A percentile compares a stretch with the other conserved stretches of the same genome.
Conservation (phyloP, 371 early-diverging fungal genomes). For the Haplosporangium sp. region DNA sequence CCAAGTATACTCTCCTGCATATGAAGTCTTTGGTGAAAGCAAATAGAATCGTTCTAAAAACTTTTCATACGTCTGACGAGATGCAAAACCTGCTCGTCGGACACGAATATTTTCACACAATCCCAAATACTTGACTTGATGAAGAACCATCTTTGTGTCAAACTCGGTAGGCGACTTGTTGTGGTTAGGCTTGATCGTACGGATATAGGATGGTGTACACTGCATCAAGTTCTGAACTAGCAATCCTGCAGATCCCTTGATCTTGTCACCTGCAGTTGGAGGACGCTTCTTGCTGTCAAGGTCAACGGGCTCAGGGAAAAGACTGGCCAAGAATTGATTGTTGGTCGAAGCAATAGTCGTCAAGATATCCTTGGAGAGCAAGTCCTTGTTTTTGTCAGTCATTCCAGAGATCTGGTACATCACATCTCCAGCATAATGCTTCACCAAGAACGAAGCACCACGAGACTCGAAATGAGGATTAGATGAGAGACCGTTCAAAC, state of each 20-base stretch:
- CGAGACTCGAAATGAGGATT: slow-evolving; percentile 87
- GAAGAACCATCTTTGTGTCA: slow-evolving; percentile 91
- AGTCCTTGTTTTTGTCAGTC: slow-evolving; percentile 99
- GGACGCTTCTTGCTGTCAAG: slow-evolving; percentile 90
- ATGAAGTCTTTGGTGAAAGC: slow-evolving; percentile 83
- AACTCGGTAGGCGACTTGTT: slow-evolving; percentile 91
- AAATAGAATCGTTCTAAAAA: slow-evolving; percentile 88
- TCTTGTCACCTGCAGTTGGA: slow-evolving; percentile 86
- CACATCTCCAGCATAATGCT: slow-evolving; percentile 98
- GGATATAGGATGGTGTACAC: slow-evolving; percentile 97
- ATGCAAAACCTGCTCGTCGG: slow-evolving; percentile 96
- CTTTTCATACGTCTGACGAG: slow-evolving; percentile 91
- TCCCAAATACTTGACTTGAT: slow-evolving; percentile 97
- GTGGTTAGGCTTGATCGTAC: slow-evolving; percentile 99
- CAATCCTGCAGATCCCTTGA: slow-evolving; percentile 72
- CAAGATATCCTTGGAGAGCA: slow-evolving; percentile 90
- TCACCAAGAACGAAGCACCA: slow-evolving; percentile 83
- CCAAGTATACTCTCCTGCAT: slow-evolving; percentile 92
- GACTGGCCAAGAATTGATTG: slow-evolving; percentile 71
- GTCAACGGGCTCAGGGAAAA: slow-evolving; percentile 93
- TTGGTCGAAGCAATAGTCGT: slow-evolving; percentile 80
- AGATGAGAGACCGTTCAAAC: slow-evolving; percentile 73
- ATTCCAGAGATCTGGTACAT: slow-evolving; percentile 95
- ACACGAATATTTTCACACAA: slow-evolving; percentile 98
- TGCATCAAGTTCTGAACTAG: slow-evolving; percentile 95